Percentiles rank a stretch among this genome's conserved stretches.
Evolutionary conservation across 1,284 basidiomycete genomes (phyloP).

Genomic region (Boletus albobrunnescens): DNA sequence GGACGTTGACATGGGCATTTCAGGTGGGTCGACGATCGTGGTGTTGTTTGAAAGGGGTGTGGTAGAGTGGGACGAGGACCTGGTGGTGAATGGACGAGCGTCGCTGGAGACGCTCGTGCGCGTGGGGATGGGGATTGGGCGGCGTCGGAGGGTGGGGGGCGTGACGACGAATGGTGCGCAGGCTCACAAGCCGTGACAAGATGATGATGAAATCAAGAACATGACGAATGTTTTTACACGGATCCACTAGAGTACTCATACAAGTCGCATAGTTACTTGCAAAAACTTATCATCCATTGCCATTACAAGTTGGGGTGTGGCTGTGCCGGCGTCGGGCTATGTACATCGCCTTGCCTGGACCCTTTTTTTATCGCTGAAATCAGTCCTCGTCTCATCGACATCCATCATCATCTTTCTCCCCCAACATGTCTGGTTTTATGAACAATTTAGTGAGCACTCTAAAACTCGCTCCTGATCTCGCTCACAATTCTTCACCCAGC

Average conservation of each 20-base stretch:
- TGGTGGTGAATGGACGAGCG: constrained; percentile 80
- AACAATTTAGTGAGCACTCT: constrained; percentile 4
- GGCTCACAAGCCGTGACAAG: constrained; percentile 4
- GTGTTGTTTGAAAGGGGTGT: constrained; percentile 79
- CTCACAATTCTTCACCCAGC: background rate
- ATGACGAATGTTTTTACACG: background rate
- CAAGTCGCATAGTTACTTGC: background rate
- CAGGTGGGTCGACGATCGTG: constrained; percentile 88
- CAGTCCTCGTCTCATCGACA: background rate
- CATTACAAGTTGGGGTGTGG: background rate
- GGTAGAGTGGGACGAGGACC: constrained; percentile 87
- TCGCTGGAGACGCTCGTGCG: constrained; percentile 85
- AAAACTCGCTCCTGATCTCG: background rate
- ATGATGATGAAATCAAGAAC: background rate
- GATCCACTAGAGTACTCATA: background rate
- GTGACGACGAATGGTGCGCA: constrained; percentile 9
- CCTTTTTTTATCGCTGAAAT: constrained; percentile 9
- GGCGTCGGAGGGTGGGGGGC: constrained; percentile 13
- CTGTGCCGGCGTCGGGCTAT: too few species aligned
- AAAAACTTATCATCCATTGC: too few species aligned
- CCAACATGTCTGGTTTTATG: constrained; percentile 17
- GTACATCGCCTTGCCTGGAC: constrained; percentile 5
- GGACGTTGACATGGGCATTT: background rate
- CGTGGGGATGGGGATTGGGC: constrained; percentile 84
- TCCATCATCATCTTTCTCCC: background rate